These are phyloP conservation scores for Scenedesmus sp. DNA, from an alignment of 163 green algal species.

Conservation along the genomic window DNA sequence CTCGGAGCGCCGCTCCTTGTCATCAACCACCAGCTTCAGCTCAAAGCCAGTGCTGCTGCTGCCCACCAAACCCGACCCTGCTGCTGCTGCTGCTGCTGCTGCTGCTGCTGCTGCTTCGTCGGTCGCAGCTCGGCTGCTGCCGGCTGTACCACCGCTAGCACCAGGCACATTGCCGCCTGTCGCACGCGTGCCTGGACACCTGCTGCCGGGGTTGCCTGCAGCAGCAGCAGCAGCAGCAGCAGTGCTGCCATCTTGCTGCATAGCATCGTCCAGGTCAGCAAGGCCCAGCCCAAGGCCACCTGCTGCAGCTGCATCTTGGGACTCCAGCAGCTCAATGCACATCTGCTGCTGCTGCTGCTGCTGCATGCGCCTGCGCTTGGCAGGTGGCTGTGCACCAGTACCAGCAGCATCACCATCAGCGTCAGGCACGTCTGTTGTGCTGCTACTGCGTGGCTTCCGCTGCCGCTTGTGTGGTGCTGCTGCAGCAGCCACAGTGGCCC, in stretches of 20 bases:
- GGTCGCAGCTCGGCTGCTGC: background rate
- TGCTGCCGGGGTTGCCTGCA: background rate
- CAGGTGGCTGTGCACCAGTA: background rate
- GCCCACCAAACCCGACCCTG: background rate
- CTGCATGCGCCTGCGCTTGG: background rate
- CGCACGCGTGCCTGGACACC: background rate
- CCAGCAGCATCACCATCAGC: background rate
- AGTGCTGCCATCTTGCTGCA: background rate
- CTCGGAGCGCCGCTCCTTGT: constrained; percentile 14
- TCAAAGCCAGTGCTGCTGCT: background rate
- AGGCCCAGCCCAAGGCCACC: background rate
- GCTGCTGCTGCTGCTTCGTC: background rate
- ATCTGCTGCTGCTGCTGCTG: background rate
- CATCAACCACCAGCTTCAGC: constrained; percentile 40
- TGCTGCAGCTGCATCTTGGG: background rate
- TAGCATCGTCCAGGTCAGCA: background rate
- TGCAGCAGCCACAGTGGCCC: background rate
- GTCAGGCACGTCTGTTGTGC: background rate
- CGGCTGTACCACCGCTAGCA: background rate
- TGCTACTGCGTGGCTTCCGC: background rate
- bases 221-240: background rate
- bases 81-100: background rate
- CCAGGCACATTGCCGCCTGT: background rate
- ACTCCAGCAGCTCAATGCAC: constrained; percentile 12
- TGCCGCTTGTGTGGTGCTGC: background rate